These are phyloP conservation scores for Asterochloris sp. DNA, from an alignment of 139 green algal species.

Conservation along the genomic window DNA sequence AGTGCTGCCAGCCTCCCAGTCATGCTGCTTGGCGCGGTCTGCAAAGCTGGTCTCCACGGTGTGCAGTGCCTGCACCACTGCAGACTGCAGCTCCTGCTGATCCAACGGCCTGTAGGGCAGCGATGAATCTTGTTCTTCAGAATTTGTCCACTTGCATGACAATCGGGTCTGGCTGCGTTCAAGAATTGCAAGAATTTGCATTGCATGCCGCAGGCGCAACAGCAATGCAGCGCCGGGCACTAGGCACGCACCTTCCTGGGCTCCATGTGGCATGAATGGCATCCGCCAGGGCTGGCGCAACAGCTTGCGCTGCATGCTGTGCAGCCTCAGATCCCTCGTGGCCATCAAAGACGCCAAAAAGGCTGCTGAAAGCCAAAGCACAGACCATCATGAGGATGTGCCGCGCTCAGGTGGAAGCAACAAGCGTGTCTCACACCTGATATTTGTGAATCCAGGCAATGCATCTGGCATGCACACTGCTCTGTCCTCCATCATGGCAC, in stretches of 20 bases:
- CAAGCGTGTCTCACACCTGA: not conserved
- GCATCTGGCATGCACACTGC: conserved; percentile 10
- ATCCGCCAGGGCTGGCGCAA: not conserved
- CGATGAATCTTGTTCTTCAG: too few relatives aligned
- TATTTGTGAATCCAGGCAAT: not conserved
- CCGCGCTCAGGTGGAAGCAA: not conserved
- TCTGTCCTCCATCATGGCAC: conserved; percentile 24
- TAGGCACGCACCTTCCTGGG: not conserved
- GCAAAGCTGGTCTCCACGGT: too few relatives aligned
- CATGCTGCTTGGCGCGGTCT: too few relatives aligned
- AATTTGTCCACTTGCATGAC: conserved; percentile 37
- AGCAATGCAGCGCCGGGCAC: not conserved
- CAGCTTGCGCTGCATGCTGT: not conserved
- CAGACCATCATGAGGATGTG: not conserved
- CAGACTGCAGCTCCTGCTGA: too few relatives aligned
- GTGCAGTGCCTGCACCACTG: too few relatives aligned
- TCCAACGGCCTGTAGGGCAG: too few relatives aligned
- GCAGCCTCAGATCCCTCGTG: conserved; percentile 19
- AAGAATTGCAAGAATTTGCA: not conserved
- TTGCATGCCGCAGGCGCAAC: not conserved
- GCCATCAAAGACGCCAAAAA: conserved; percentile 23
- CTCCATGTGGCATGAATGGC: not conserved
- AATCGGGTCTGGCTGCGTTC: not conserved
- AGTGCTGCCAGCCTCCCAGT: too few relatives aligned
- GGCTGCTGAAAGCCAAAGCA: not conserved